Evolutionary conservation across 345 rosid genomes (phyloP).

Genomic region (Eucalyptus coolabah): DNA sequence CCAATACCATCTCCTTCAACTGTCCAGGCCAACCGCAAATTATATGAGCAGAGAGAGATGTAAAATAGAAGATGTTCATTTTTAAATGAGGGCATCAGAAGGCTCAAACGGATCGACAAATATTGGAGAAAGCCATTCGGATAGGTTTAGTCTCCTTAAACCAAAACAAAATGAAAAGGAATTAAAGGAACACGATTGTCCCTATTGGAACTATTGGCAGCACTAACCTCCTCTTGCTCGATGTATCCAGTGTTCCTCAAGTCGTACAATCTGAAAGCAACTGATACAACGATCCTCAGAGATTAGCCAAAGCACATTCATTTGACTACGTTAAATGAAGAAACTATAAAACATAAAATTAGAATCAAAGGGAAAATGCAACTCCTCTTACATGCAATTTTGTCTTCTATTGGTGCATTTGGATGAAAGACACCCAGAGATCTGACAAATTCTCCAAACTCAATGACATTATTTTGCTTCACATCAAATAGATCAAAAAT

Average conservation of each 20-base stretch:
- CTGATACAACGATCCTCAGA: conserved; percentile 12
- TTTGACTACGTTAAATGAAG: neutral
- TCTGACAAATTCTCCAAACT: conserved; percentile 86
- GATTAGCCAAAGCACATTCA: neutral
- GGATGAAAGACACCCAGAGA: conserved; percentile 85
- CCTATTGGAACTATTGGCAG: neutral
- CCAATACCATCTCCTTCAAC: conserved; percentile 95
- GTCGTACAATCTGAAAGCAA: conserved; percentile 82
- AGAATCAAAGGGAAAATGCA: neutral
- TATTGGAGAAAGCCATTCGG: neutral
- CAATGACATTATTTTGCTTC: conserved; percentile 85
- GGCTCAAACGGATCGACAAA: neutral
- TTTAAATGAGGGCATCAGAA: neutral
- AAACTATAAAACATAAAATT: neutral
- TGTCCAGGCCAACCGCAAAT: neutral
- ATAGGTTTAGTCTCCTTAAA: neutral
- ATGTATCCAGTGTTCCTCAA: conserved; percentile 80
- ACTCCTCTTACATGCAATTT: conserved; percentile 49
- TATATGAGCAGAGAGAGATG: neutral
- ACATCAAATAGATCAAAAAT: conserved; percentile 78
- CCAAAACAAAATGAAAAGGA: neutral
- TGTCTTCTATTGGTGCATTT: conserved; percentile 50
- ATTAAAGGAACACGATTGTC: neutral
- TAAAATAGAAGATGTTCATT: neutral
- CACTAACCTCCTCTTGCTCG: conserved; percentile 74